Percentiles rank a stretch among this genome's conserved stretches.
These are phyloP conservation scores for Antarctomyces pellizariae DNA, from an alignment of 495 filamentous ascomycete species.

Conservation along the genomic window DNA sequence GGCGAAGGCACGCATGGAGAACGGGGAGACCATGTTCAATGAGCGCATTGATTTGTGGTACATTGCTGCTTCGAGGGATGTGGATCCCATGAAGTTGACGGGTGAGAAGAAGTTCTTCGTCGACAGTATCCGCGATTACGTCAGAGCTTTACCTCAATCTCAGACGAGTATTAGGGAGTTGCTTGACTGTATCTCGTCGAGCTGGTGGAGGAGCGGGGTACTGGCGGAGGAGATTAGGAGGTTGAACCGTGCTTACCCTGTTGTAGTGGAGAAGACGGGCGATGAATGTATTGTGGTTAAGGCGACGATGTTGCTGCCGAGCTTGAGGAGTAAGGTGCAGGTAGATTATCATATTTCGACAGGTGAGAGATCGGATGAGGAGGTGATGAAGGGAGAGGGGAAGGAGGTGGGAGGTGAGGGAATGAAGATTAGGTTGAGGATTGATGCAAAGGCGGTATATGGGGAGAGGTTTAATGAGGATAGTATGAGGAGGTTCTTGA, in stretches of 20 bases:
- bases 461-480: slow-evolving; percentile 39
- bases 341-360: slow-evolving; percentile 20
- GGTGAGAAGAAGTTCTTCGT: slow-evolving; percentile 47
- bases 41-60: slow-evolving; percentile 27
- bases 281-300: slow-evolving; percentile 30
- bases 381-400: slow-evolving; percentile 2
- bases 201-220: slow-evolving; percentile 33
- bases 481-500: slow-evolving; percentile 38
- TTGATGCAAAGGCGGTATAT: slow-evolving; percentile 32
- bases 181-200: slow-evolving; percentile 25
- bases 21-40: slow-evolving; percentile 8
- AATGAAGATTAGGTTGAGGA: slow-evolving; percentile 13
- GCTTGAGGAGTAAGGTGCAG: slow-evolving; percentile 35
- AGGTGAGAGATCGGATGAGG: too few relatives aligned
- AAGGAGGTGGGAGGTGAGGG: slow-evolving; percentile 20
- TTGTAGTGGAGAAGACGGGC: slow-evolving; percentile 25
- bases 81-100: slow-evolving; percentile 21
- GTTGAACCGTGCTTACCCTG: slow-evolving; percentile 29
- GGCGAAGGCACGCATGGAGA: slow-evolving; percentile 6
- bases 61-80: slow-evolving; percentile 24
- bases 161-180: slow-evolving; percentile 27
- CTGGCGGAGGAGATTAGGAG: slow-evolving; percentile 29
- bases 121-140: slow-evolving; percentile 32
- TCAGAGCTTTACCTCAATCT: slow-evolving; percentile 27
- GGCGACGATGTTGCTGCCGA: slow-evolving; percentile 28